phyloP scores from a whole-genome alignment of 176 grass and related monocot genomes.

The Triticum timopheevii region DNA sequence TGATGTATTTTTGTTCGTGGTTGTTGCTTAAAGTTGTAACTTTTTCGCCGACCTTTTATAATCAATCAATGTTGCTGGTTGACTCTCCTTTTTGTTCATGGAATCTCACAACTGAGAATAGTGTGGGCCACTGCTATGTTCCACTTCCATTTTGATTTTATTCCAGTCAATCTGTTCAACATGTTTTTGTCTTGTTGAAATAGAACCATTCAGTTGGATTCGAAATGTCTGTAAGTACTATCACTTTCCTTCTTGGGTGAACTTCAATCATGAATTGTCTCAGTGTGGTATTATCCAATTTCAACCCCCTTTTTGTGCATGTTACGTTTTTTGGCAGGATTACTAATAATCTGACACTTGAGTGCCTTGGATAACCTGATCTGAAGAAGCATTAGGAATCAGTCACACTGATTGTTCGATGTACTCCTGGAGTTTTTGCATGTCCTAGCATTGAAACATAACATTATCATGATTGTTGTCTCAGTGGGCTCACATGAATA shows the following conservation, averaged over 20 bases:
- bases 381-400: not conserved
- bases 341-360: not conserved
- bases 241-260: not conserved
- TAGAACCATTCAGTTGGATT: not conserved
- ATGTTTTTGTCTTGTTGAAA: not conserved
- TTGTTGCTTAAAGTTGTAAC: slow-evolving; percentile 29
- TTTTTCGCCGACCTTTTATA: not conserved
- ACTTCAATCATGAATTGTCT: not conserved
- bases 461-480: not conserved
- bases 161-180: not conserved
- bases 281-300: not conserved
- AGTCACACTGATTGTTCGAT: not conserved
- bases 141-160: not conserved
- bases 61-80: slow-evolving; percentile 1
- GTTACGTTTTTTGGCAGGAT: not conserved
- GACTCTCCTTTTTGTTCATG: not conserved
- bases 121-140: not conserved
- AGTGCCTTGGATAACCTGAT: slow-evolving; percentile 13
- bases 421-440: not conserved
- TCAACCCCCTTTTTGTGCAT: not conserved
- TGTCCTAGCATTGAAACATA: not conserved
- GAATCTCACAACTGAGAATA: not conserved
- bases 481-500: not conserved
- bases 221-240: not conserved
- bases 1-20: slow-evolving; percentile 15